A percentile compares a stretch with the other conserved stretches of the same genome.
These are phyloP conservation scores for Zygotorulaspora danielsina DNA, from an alignment of 805 yeast genomes.

Conservation along the genomic window DNA sequence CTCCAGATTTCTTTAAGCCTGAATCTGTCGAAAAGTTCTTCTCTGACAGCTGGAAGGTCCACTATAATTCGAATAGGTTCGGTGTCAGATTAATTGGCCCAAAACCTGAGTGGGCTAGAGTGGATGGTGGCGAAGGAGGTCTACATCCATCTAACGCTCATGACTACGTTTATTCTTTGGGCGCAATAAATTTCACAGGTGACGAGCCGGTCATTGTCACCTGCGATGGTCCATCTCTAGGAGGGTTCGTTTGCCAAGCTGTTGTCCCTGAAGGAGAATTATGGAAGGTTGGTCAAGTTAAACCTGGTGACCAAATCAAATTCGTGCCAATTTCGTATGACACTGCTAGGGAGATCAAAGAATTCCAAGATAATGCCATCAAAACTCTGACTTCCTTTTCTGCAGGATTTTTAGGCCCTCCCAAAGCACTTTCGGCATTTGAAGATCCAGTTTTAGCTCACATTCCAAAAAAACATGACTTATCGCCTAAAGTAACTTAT, in stretches of 20 bases:
- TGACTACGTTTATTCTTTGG: slow-evolving; percentile 92
- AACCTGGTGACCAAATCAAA: slow-evolving; percentile 83
- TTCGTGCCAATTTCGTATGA: slow-evolving; percentile 75
- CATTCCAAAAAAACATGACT: slow-evolving; percentile 42
- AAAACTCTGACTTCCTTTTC: slow-evolving; percentile 24
- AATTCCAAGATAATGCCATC: slow-evolving; percentile 54
- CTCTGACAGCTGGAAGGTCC: slow-evolving; percentile 81
- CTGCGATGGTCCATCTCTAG: slow-evolving; percentile 95
- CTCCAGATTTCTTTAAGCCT: slow-evolving; percentile 85
- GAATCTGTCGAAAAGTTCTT: slow-evolving; percentile 78
- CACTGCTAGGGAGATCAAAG: slow-evolving; percentile 61
- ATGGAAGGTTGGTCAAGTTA: slow-evolving; percentile 98
- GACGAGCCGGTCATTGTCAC: slow-evolving; percentile 97
- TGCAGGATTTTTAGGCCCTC: slow-evolving; percentile 32
- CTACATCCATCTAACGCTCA: slow-evolving; percentile 98
- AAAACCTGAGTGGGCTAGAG: slow-evolving; percentile 94
- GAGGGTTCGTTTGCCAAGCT: slow-evolving; percentile 96
- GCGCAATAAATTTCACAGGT: slow-evolving; percentile 97
- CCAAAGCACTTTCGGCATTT: slow-evolving; percentile 39
- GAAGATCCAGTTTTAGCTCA: slow-evolving; percentile 68
- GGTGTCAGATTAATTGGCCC: slow-evolving; percentile 95
- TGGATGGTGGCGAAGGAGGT: slow-evolving; percentile 97
- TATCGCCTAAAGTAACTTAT: slow-evolving; percentile 70
- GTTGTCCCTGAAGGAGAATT: slow-evolving; percentile 93
- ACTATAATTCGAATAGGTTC: slow-evolving; percentile 93